phyloP scores from a whole-genome alignment of 2,329 filamentous ascomycete genomes.

The Cladosporium sp. region DNA sequence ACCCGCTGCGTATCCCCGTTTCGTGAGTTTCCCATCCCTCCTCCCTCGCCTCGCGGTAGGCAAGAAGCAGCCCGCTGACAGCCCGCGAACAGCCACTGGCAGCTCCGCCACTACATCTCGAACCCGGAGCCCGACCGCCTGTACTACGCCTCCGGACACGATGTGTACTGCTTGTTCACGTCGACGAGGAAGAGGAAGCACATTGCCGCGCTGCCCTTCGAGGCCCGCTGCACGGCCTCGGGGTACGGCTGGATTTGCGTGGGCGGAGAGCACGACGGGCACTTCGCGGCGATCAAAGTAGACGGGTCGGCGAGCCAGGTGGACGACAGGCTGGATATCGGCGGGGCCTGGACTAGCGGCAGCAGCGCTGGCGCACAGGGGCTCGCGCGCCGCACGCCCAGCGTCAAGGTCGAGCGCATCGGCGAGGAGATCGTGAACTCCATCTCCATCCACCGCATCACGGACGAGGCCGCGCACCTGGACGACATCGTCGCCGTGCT shows the following conservation, averaged over 20 bases:
- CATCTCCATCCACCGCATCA: constrained; percentile 55
- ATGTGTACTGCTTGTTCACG: constrained; percentile 55
- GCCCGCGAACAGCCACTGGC: constrained; percentile 54
- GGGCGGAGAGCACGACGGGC: constrained; percentile 74
- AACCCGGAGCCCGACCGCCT: constrained; percentile 68
- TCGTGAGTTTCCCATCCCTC: constrained; percentile 32
- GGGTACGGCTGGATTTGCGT: constrained; percentile 84
- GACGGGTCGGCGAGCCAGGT: constrained; percentile 23
- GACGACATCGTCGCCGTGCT: constrained; percentile 62
- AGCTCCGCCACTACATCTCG: constrained; percentile 84
- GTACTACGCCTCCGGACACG: constrained; percentile 74
- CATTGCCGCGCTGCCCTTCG: constrained; percentile 62
- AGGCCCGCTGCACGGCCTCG: constrained; percentile 79
- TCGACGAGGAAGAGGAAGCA: constrained; percentile 64
- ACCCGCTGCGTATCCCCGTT: constrained; percentile 43
- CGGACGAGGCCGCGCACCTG: constrained; percentile 43
- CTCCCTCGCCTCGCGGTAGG: no score
- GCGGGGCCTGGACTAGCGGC: constrained; percentile 4
- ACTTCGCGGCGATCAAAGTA: constrained; percentile 74
- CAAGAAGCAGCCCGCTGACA: no score
- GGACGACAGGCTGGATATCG: constrained; percentile 3
- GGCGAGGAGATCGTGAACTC: constrained; percentile 62
- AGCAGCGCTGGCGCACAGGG: not conserved
- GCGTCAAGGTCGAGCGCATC: constrained; percentile 52
- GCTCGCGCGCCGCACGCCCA: constrained; percentile 48